Base-by-base conservation (phyloP, 495 filamentous ascomycete genomes). In the Penicillium malachiteum region DNA sequence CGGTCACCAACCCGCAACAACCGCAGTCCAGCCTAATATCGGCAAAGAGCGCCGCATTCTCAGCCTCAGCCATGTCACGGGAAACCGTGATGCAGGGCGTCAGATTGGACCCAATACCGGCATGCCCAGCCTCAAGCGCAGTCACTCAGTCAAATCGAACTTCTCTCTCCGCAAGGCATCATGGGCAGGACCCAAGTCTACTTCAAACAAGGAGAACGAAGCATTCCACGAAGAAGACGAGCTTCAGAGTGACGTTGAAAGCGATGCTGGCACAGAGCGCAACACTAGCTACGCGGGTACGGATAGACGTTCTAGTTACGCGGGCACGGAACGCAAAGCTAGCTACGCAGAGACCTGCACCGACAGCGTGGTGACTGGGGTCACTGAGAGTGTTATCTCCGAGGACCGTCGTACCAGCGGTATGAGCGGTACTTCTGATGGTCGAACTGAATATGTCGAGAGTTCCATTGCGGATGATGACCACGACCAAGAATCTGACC, bases 31-130 rank as follows among this genome's bases (percentile, higher is more conserved):
- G 14, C 78, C 84, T 18, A 77, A 75, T 37, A 66, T 67, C 34
- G 67, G 70, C 56, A 70, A 73, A 42, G 78, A 81, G 57, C 83
- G 92, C 3, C 85, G 94, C 10, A 96, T 96, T 57, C 81, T 93
- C 39, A 94, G 89, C 50, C 82, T 97, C 38, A 95, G 86, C 66
- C 87, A 96, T 66, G 92, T 97, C 16, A 88, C 81, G 7, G 84
- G 86, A 52, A 96, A 96, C 64, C 77, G 86, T 5, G 86, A 87
- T 10, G 60, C 61, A 9, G 77, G 85, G 57, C 86, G 84, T 60
- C 81, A 83, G 53, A 69, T 71, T 39, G 75, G 70, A 32, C 66
- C 65, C 38, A 76, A 68, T 52, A 71, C 75, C 32, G 75, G 78
- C 11, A 65, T 82, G 44, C 69, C 73, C 1, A 78, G 69, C 33